These are phyloP conservation scores for Inonotus hispidus DNA, from an alignment of 1,284 basidiomycete species.

Conservation along the genomic window DNA sequence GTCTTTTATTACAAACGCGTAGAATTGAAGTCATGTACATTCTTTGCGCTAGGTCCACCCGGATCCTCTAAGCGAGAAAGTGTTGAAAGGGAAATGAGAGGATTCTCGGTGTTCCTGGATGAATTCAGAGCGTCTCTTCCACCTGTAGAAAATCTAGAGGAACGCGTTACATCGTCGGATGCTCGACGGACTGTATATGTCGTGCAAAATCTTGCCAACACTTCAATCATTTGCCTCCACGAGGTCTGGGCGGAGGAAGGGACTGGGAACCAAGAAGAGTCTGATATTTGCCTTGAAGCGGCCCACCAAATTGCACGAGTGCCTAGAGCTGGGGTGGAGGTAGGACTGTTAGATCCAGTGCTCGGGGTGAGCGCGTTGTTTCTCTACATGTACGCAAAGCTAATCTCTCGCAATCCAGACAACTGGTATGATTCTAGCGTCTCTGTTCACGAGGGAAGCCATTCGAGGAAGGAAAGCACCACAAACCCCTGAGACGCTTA, in stretches of 20 bases:
- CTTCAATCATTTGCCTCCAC: slow-evolving; percentile 33
- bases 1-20: not conserved
- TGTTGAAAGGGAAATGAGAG: not conserved
- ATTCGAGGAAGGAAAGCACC: not conserved
- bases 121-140: slow-evolving; percentile 28
- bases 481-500: not conserved
- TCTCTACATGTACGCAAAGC: not conserved
- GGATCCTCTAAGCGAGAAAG: not conserved
- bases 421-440: slow-evolving; percentile 25
- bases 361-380: slow-evolving; percentile 24
- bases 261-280: slow-evolving; percentile 21
- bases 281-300: slow-evolving; percentile 27
- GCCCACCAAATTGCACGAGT: slow-evolving; percentile 2
- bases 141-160: slow-evolving; percentile 19
- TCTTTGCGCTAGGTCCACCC: not conserved
- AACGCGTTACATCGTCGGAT: slow-evolving; percentile 17
- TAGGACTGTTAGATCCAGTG: slow-evolving; percentile 22
- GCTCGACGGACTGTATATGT: slow-evolving; percentile 23
- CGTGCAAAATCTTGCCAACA: slow-evolving; percentile 29
- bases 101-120: slow-evolving; percentile 24
- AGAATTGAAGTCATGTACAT: not conserved
- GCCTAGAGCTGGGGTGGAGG: slow-evolving; percentile 13
- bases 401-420: slow-evolving; percentile 19
- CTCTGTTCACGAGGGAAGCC: slow-evolving; percentile 25
- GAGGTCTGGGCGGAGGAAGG: slow-evolving; percentile 24